Conservation (phyloP, 2,329 filamentous ascomycete genomes). For the Chalaropsis ovoidea region DNA sequence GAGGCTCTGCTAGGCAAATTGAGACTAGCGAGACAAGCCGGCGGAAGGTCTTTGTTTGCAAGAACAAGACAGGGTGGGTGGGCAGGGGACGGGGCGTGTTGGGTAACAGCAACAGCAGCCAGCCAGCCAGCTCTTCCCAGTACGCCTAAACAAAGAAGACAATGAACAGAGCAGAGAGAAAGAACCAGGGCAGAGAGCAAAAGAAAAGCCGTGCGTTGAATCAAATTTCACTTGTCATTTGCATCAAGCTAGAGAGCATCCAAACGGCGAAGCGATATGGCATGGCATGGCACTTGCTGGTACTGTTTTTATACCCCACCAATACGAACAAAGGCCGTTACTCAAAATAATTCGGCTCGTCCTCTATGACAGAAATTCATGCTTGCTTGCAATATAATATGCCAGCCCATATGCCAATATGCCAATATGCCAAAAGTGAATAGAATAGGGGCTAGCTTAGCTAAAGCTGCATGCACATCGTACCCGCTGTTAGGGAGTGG, state of each 20-base stretch:
- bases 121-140: background rate
- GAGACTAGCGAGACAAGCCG: background rate
- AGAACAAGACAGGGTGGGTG: background rate
- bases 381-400: background rate
- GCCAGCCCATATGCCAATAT: background rate
- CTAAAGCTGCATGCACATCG: background rate
- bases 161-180: background rate
- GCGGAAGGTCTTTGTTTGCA: background rate
- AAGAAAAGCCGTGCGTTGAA: background rate
- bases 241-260: too few relatives aligned
- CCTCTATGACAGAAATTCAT: background rate
- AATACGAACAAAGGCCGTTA: background rate
- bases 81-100: too few relatives aligned
- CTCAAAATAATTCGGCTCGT: background rate
- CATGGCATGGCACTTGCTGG: too few relatives aligned
- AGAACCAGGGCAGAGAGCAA: too few relatives aligned
- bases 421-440: background rate
- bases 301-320: too few relatives aligned
- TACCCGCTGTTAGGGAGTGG: background rate
- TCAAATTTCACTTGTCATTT: background rate
- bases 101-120: background rate
- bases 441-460: background rate
- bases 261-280: too few relatives aligned
- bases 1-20: constrained; percentile 10
- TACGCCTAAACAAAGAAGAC: background rate